Conservation (phyloP, 179 eudicot genomes). For the Silene coronaria region DNA sequence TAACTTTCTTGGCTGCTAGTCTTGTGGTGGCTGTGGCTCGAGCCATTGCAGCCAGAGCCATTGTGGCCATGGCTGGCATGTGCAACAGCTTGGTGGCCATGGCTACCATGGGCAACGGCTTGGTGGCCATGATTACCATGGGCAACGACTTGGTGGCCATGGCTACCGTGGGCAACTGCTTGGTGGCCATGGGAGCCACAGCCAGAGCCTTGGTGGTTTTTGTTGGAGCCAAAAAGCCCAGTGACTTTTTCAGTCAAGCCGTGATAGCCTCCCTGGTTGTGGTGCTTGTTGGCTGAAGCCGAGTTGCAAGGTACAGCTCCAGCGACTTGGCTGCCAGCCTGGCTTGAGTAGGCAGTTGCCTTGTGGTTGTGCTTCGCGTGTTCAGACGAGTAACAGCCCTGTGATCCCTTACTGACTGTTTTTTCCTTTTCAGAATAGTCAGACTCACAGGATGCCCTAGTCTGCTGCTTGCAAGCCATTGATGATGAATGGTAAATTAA, state of each 20-base stretch:
- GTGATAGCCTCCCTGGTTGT: conserved; percentile 6
- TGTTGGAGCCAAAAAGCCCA: neutral
- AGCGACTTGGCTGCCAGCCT: conserved; percentile 14
- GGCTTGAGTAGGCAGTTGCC: conserved; percentile 12
- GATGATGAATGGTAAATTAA: neutral
- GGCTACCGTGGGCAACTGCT: conserved; percentile 3
- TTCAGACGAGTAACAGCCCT: conserved; percentile 19
- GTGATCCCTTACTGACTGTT: conserved; percentile 11
- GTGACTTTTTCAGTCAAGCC: conserved; percentile 18
- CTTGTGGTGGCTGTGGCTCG: conserved; percentile 14
- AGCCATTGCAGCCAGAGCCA: neutral
- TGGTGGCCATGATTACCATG: conserved; percentile 9
- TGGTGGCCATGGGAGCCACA: conserved; percentile 11
- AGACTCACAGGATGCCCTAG: conserved; percentile 22
- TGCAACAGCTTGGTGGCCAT: neutral
- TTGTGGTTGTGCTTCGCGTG: conserved; percentile 15
- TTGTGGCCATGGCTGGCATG: conserved; percentile 2
- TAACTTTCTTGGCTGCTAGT: conserved; percentile 14
- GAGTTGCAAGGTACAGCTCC: conserved; percentile 11
- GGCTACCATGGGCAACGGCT: neutral
- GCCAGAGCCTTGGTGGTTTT: conserved; percentile 10
- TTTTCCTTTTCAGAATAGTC: conserved; percentile 19
- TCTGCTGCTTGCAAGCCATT: conserved; percentile 32
- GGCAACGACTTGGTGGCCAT: neutral
- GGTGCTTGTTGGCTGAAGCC: conserved; percentile 17